Evolutionary conservation across 768 basidiomycete genomes (phyloP).

Genomic region (Mrakia blollopis): DNA sequence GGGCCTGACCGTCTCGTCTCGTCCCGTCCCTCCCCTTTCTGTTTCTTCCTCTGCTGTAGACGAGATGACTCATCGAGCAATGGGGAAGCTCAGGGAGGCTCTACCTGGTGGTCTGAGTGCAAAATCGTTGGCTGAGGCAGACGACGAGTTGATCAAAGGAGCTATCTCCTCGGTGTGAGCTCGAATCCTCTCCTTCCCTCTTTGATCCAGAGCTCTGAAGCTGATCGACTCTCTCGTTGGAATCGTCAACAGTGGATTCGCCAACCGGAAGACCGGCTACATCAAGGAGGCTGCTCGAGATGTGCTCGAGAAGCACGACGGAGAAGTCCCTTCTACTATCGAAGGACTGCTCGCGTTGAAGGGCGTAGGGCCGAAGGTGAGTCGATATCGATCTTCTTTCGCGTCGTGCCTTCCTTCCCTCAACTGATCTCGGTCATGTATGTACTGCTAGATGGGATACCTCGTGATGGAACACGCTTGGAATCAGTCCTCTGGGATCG

Average conservation of each 20-base stretch:
- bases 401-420: not conserved
- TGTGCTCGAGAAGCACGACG: slow-evolving; percentile 6
- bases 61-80: slow-evolving; percentile 25
- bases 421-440: not conserved
- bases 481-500: not conserved
- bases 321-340: slow-evolving; percentile 25
- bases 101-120: slow-evolving; percentile 20
- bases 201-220: too few relatives aligned
- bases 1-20: not conserved
- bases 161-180: not conserved
- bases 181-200: not conserved
- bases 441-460: slow-evolving; percentile 18
- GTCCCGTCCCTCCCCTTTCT: too few relatives aligned
- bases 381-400: too few relatives aligned
- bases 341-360: slow-evolving; percentile 23
- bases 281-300: slow-evolving; percentile 25
- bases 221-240: not conserved
- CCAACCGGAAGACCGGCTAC: slow-evolving; percentile 28
- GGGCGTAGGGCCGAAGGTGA: slow-evolving; percentile 26
- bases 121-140: not conserved
- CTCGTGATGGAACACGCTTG: slow-evolving; percentile 30
- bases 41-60: not conserved
- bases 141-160: slow-evolving; percentile 11
- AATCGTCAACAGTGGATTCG: not conserved
- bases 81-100: slow-evolving; percentile 13